Conservation (phyloP, 305 asterid genomes). For the Rubia balearica region DNA sequence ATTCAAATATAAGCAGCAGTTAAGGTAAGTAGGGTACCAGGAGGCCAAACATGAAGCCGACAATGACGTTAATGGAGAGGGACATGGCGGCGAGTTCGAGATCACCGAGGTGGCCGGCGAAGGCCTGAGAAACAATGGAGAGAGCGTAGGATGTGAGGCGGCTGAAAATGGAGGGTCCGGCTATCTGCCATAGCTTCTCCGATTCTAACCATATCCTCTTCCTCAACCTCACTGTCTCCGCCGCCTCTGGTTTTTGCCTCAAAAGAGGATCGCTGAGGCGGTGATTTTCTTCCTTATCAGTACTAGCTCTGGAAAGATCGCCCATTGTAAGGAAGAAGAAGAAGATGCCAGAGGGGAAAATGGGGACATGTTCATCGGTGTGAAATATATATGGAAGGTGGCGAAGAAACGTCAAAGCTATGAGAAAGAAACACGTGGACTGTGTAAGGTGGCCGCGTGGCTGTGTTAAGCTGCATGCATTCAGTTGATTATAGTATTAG, state of each 20-base stretch:
- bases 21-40: slow-evolving; percentile 11
- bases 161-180: slow-evolving; percentile 13
- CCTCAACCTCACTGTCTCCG: not conserved
- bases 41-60: slow-evolving; percentile 33
- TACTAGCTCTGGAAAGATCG: not conserved
- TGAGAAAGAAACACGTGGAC: slow-evolving; percentile 5
- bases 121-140: not conserved
- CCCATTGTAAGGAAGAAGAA: not conserved
- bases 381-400: not conserved
- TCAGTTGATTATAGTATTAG: not conserved
- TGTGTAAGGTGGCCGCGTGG: slow-evolving; percentile 8
- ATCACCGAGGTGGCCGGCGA: slow-evolving; percentile 36
- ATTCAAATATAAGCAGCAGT: not conserved
- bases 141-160: not conserved
- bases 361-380: not conserved
- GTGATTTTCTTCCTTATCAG: not conserved
- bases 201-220: slow-evolving; percentile 2
- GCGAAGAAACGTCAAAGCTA: not conserved
- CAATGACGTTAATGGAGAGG: slow-evolving; percentile 30
- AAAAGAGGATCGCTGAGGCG: slow-evolving; percentile 4
- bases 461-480: not conserved
- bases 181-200: slow-evolving; percentile 5
- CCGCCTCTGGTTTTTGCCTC: not conserved
- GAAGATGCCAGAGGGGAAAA: not conserved
- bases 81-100: slow-evolving; percentile 31